Conservation (phyloP, 140 eudicot species). For the Erigeron philadelphicus region DNA sequence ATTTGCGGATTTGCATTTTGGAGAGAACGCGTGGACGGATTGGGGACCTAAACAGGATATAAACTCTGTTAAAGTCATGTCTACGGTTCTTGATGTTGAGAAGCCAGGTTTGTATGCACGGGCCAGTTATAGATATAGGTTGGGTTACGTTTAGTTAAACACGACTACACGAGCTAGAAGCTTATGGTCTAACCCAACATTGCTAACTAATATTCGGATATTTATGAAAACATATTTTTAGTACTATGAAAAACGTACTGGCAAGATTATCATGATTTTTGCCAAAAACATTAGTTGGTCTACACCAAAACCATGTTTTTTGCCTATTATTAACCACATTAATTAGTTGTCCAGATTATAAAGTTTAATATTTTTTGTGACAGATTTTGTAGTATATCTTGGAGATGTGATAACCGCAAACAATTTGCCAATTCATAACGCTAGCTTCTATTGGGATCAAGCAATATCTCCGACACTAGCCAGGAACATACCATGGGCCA, state of each 20-base stretch:
- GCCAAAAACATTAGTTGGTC: too few species aligned
- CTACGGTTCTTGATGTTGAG: slow-evolving; percentile 61
- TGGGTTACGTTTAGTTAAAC: too few species aligned
- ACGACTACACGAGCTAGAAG: too few species aligned
- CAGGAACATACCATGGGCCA: slow-evolving; percentile 90
- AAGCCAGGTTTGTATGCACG: slow-evolving; percentile 51
- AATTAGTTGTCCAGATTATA: background rate
- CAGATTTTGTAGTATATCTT: slow-evolving; percentile 93
- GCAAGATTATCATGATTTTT: too few species aligned
- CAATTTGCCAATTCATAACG: slow-evolving; percentile 68
- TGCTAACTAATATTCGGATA: too few species aligned
- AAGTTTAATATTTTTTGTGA: slow-evolving; percentile 7
- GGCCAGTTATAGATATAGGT: too few species aligned
- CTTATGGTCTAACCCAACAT: too few species aligned
- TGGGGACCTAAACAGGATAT: slow-evolving; percentile 87
- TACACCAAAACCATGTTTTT: background rate
- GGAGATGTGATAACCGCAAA: slow-evolving; percentile 98
- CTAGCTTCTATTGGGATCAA: slow-evolving; percentile 84
- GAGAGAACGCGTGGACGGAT: slow-evolving; percentile 75
- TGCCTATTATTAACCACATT: background rate
- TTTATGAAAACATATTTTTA: too few species aligned
- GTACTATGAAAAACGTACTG: too few species aligned
- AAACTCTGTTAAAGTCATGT: slow-evolving; percentile 69
- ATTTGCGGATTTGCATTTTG: slow-evolving; percentile 92
- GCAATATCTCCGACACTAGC: slow-evolving; percentile 74